Evolutionary conservation across 495 filamentous ascomycete genomes (phyloP), one percentile per base, ranked within the genome.

Genomic region (Friedmanniomyces simplex): DNA sequence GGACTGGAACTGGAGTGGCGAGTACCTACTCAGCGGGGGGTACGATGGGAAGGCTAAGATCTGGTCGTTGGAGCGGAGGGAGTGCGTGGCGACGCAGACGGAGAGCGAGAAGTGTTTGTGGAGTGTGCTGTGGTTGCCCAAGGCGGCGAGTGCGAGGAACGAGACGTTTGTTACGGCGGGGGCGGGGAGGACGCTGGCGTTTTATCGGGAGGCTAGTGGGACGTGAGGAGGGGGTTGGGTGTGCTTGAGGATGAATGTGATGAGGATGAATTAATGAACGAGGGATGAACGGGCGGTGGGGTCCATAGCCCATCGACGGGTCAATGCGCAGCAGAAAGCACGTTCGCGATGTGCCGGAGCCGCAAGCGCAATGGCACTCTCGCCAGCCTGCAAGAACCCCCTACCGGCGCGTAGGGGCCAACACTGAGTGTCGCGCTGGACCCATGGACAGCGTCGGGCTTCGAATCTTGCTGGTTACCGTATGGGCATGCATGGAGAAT

Each of bases 21-120:
- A 97, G 67, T 95, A 89, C 70, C 75, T 98, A 34, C 76, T 96
- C 6, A 91, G 85, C 45, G 63, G 60, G 14, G 82, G 88, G 0
- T 85, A 89, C 59, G 91, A 97, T 66, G 91, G 91, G 30, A 96
- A 95, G 70, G 86, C 84, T 24, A 95, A 95, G 68, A 88, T 97
- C 36, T 97, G 93, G 93, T 89, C 87, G 6, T 82, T 94, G 43
- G 87, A 94, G 25, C 80, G 79, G 51, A 80, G 82, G 42, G 75
- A 74, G 20, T 97, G 93, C 68, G 91, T 98, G 37, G 90, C 93
- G 37, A 97, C 94, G 20, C 90, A 96, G 68, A 87, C 83, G 24
- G 89, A 97, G 72, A 88, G 85, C 1, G 90, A 94, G 54, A 85
- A 86, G 62, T 82, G 87, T 1, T 64, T 97, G 32, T 96, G 94